phyloP scores from a whole-genome alignment of 306 rosid genomes.

The Gillenia trifoliata region DNA sequence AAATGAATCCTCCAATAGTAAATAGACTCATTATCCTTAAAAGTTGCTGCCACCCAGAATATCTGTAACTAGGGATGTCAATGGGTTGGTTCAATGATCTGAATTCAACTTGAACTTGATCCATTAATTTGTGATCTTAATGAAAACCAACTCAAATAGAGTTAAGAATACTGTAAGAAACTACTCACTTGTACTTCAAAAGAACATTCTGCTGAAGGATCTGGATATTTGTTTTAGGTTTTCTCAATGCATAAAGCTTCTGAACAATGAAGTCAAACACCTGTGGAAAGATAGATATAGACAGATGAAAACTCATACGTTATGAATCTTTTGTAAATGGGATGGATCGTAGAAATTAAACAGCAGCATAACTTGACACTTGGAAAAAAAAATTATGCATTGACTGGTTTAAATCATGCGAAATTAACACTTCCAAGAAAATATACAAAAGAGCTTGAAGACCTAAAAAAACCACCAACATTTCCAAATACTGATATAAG shows the following conservation, averaged over 20 bases:
- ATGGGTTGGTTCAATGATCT: background rate
- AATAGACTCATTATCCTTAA: background rate
- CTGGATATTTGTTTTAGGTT: constrained; percentile 97
- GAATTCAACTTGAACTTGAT: background rate
- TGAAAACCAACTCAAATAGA: background rate
- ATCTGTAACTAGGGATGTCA: background rate
- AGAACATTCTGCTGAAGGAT: constrained; percentile 97
- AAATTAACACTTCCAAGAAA: background rate
- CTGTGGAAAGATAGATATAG: constrained; percentile 43
- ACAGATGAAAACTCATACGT: background rate
- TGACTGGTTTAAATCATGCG: background rate
- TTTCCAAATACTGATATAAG: background rate
- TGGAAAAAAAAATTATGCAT: too few species aligned
- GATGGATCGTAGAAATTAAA: background rate
- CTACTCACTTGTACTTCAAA: constrained; percentile 89
- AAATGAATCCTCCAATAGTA: background rate
- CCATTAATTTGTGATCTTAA: background rate
- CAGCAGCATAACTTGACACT: too few species aligned
- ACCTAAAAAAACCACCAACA: background rate
- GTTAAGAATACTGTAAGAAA: background rate
- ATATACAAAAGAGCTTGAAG: background rate
- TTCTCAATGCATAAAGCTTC: constrained; percentile 91
- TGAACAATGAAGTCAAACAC: constrained; percentile 92
- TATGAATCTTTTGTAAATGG: background rate
- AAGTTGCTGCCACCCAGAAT: background rate